Base-by-base conservation (phyloP, 441 rosid species). In the Arabidopsis lyrata region DNA sequence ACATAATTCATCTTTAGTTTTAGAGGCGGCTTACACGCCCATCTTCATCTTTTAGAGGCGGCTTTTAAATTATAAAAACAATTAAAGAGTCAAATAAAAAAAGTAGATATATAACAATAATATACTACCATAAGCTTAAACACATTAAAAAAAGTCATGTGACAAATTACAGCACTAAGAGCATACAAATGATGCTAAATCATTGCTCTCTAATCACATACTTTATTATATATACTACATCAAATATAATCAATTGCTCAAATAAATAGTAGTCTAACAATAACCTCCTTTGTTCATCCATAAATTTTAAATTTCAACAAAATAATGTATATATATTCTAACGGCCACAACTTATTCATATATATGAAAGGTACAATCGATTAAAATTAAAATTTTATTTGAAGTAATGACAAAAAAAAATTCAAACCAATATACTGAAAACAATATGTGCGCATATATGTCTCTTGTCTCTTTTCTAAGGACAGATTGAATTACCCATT, bases 71-170 rank as follows among this genome's bases (percentile, higher is more conserved):
- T 56, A 52, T 59, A 29, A 44, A 49, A 71, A 44, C 59, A 58
- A 34, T 59, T 71, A 59, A 66, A 59, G 48, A 65, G 73, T 71
- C 76, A 77, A 71, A 77, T 42, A 1, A 2, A 59, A 77, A 77
- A 62, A 18, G 66, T 66, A 35, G 59, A 34, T 20, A 45, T 42
- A 52, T 77, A 48, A 32, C 34, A 64, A 44, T 53, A 49, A 24
- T 24, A 24, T 27, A 69, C n/a, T 45, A 63, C 24, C 24, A 42
- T 41, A 65, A 39, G 56, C 62, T 18, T 18, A 18, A 18, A 18
- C 20, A 18, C 20, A 18, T 32, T 74, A 27, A 8, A 0, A 22
- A 22, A 41, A 53, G 7, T 35, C 4, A n/a, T 70, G 49, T 36
- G 4, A 5, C 66, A 58, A 63, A 77, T 31, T 77, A 58, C 50